A percentile compares a stretch with the other conserved stretches of the same genome.
Conservation (phyloP, 331 rosid species). For the Spiraea crenata region DNA sequence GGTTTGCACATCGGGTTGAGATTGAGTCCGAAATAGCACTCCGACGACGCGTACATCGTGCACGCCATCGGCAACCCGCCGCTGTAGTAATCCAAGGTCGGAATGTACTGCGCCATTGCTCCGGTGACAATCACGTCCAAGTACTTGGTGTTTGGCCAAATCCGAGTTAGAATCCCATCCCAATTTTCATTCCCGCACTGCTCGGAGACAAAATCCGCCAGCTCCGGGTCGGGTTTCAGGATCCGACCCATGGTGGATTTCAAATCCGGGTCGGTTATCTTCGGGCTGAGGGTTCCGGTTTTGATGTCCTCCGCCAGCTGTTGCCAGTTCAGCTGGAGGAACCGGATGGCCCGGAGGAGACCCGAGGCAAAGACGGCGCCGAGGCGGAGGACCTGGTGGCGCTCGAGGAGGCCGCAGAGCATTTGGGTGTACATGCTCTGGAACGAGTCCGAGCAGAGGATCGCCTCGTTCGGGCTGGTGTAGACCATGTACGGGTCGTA, state of each 20-base stretch:
- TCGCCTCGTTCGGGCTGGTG: constrained; percentile 60
- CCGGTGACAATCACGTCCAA: constrained; percentile 61
- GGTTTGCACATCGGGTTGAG: constrained; percentile 57
- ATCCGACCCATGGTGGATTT: constrained; percentile 17
- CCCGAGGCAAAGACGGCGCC: constrained; percentile 65
- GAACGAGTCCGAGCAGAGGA: constrained; percentile 57
- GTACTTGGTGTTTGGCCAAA: constrained; percentile 60
- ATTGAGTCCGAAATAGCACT: constrained; percentile 55
- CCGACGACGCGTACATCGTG: constrained; percentile 64
- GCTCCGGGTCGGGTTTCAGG: constrained; percentile 30
- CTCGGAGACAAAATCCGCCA: constrained; percentile 31
- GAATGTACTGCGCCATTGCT: constrained; percentile 66
- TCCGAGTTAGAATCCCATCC: constrained; percentile 49
- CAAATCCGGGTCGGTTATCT: constrained; percentile 35
- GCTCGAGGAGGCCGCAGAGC: constrained; percentile 53
- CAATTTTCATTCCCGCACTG: constrained; percentile 48
- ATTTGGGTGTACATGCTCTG: constrained; percentile 61
- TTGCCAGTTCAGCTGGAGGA: constrained; percentile 52
- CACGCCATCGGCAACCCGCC: constrained; percentile 50
- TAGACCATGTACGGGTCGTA: constrained; percentile 57
- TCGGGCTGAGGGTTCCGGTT: constrained; percentile 30
- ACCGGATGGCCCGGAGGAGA: constrained; percentile 52
- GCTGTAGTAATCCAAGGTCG: constrained; percentile 51
- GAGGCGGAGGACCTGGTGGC: constrained; percentile 51
- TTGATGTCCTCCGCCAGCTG: constrained; percentile 38